These are phyloP conservation scores for Penicillium sp. DNA, from an alignment of 2,329 filamentous ascomycete genomes.

Conservation along the genomic window DNA sequence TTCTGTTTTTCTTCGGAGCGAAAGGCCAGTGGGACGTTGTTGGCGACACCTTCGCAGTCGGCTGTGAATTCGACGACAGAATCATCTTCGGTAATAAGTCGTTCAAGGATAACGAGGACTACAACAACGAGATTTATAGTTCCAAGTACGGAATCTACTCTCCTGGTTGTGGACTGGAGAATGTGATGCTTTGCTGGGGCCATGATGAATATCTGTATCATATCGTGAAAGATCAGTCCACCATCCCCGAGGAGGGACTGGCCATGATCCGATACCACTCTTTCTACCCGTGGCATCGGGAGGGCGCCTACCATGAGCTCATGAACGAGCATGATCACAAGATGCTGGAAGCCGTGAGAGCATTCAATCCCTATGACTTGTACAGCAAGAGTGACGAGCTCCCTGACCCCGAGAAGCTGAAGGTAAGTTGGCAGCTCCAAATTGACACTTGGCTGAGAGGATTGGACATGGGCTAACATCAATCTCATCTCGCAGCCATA, in stretches of 20 bases:
- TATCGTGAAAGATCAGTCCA: slow-evolving; percentile 79
- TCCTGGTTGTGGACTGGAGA: slow-evolving; percentile 78
- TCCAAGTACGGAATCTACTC: slow-evolving; percentile 79
- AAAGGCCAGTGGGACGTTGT: slow-evolving; percentile 92
- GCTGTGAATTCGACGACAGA: slow-evolving; percentile 58
- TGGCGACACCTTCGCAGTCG: slow-evolving; percentile 58
- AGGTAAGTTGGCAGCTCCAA: slow-evolving; percentile 36
- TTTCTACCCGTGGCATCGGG: slow-evolving; percentile 89
- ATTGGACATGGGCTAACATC: neutral
- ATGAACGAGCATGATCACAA: slow-evolving; percentile 80
- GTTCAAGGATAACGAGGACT: slow-evolving; percentile 77
- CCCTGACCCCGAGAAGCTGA: slow-evolving; percentile 74
- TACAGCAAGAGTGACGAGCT: slow-evolving; percentile 89
- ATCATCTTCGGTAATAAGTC: slow-evolving; percentile 78
- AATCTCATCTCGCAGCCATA: neutral
- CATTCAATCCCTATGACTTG: slow-evolving; percentile 88
- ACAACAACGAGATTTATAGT: slow-evolving; percentile 69
- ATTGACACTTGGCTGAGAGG: neutral
- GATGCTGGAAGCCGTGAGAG: slow-evolving; percentile 78
- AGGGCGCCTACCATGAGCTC: slow-evolving; percentile 76
- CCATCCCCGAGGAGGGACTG: slow-evolving; percentile 75
- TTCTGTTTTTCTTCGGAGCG: slow-evolving; percentile 62
- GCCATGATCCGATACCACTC: slow-evolving; percentile 94
- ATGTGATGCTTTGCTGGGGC: slow-evolving; percentile 87
- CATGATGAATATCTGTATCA: slow-evolving; percentile 64